Base-by-base conservation (phyloP, 1,284 basidiomycete genomes). In the Microbotryum lychnidis-dioicae region DNA sequence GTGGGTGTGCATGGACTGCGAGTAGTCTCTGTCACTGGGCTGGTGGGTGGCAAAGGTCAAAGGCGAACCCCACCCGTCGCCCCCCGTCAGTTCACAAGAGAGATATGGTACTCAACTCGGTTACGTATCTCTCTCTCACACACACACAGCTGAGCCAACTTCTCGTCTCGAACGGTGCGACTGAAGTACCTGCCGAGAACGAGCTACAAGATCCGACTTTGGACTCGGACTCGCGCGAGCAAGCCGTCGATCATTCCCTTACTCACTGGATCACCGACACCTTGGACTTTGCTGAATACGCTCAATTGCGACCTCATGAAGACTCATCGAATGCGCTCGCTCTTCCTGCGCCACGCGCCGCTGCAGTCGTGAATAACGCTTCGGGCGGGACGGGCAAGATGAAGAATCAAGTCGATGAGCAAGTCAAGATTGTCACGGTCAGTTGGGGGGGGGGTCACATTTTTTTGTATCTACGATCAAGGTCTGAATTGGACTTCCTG, bases 211-310 rank as follows among this genome's bases (percentile, higher is more conserved):
- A 42, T 16, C 45, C 50, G 20, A 9, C 48, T 16, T 31, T 25
- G 25, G 21, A 27, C 21, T 33, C 18, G 18, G 10, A n/a, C 21
- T 6, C 20, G 21, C 37, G 27, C 6, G 42, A 20, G 16, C 31
- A 64, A 4, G 66, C 66, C 62, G 61, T 66, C 50, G 48, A 27
- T 6, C n/a, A 29, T 5, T 29, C 59, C 56, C 72, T 75, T 50
- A 77, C 76, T 4, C 76, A 78, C 60, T 70, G 78, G 58, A 71
- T 79, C 61, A 80, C 83, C 20, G 78, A 81, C 70, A 78, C 83
- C 16, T 70, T 77, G 51, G 75, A 79, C 54, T 85, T 84, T 69
- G 81, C 82, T 50, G 81, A 83, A 16, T 70, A 70, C 54, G 45
- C 37, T 6, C 29, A 52, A n/a, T 8, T 62, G n/a, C 23, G 27